Base-by-base conservation (phyloP, 2,329 filamentous ascomycete genomes). In the Fusarium chlamydosporum region DNA sequence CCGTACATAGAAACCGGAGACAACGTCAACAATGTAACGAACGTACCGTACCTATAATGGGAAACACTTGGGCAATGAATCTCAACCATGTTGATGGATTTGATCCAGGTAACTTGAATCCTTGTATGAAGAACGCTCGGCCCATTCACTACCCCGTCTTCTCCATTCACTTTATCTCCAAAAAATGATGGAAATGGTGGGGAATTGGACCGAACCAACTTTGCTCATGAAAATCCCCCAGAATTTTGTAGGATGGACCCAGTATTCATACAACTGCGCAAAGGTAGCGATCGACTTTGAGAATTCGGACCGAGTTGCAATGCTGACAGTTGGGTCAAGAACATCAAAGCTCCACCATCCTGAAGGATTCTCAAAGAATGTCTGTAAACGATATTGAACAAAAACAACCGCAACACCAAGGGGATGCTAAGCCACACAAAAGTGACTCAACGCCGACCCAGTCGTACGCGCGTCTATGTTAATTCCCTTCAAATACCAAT, bases 91-190 rank as follows among this genome's bases (percentile, higher is more conserved):
- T n/a, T 26, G 13, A 18, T 31, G 20, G 33, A 35, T 10, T 42
- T 20, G 15, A 37, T 23, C 16, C 57, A 27, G 42, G 16, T 16
- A 62, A 54, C 26, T 4, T 10, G n/a, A 11, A 58, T 41, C 59
- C 52, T 33, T 46, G 59, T 11, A 45, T 23, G 27, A 10, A 52
- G 6, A 41, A 52, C 48, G 58, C 41, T 72, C 65, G 37, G 67
- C 53, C 68, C 69, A 53, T 50, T 40, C 42, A 9, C 35, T 56
- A 37, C 61, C 57, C 61, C 61, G 58, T 58, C 12, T 50, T 64
- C 59, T 64, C 59, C 59, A 64, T 23, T 31, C 46, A 52, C 59
- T 65, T 46, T 48, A 65, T 67, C 52, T 70, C 42, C 42, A 27
- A 34, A 43, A 23, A 38, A 29, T 29, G 59, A 27, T 70, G 62